Base-by-base conservation (phyloP, 163 green algal genomes). In the Scenedesmus sp. region DNA sequence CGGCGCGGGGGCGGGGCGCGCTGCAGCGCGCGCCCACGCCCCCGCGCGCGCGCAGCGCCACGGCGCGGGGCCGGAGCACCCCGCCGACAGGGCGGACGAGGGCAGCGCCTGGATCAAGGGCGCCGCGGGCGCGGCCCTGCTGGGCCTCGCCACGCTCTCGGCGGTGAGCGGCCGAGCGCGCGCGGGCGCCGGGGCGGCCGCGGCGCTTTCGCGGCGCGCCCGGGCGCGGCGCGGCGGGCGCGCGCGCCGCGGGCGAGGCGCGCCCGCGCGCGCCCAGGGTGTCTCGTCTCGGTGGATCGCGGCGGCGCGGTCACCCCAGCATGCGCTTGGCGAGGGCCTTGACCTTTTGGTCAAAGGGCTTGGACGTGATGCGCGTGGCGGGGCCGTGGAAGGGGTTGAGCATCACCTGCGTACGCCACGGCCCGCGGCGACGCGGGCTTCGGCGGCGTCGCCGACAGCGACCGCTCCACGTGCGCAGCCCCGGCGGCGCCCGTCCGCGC, bases 321-420 rank as follows among this genome's bases (percentile, higher is more conserved):
- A 91, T 71, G 33, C 84, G 82, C 75, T 92, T 91, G 2, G 91
- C 92, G 2, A 94, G 63, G 31, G 85, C 22, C 39, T 84, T 86
- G 3, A 98, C 90, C 34, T 90, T 92, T 15, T 92, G 74, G 50
- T 96, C 80, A 83, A 98, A 97, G 0, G 60, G 60, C 11, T 82
- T 86, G 63, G 88, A 94, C 0, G 87, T 90, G 57, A 98, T 97
- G 31, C 86, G 87, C 7, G 84, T 87, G 24, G 78, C 89, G 15
- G 89, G 76, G 1, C 85, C 87, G 75, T 97, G 93, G 63, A 98
- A 97, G 2, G 95, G 95, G 75, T 98, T 98, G 24, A 98, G 86
- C 70, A 94, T 89, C 0, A 96, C 83, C 90, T 96, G 90, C n/a
- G n/a, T n/a, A n/a, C n/a, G n/a, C n/a, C n/a, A n/a, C n/a, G n/a